Conservation (phyloP, 129 eudicot species). For the Arctium minus region DNA sequence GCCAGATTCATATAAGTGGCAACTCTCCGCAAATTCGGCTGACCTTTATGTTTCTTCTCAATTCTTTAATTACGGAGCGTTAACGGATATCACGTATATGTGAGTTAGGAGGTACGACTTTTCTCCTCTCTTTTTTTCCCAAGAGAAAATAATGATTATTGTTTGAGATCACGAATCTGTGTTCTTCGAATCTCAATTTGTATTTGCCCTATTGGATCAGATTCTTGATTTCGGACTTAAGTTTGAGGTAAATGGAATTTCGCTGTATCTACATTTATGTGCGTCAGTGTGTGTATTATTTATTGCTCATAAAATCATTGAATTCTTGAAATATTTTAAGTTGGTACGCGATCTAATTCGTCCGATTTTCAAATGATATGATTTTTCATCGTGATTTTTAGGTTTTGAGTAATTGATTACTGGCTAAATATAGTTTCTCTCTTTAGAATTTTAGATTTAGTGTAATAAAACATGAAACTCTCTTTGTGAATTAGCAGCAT, state of each 20-base stretch:
- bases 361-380: no score
- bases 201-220: no score
- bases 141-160: not conserved
- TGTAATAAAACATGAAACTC: not conserved
- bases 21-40: slow-evolving; percentile 12
- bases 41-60: not conserved
- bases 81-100: slow-evolving; percentile 24
- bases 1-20: slow-evolving; percentile 13
- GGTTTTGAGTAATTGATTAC: no score
- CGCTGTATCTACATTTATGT: not conserved
- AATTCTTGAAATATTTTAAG: not conserved
- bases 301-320: not conserved
- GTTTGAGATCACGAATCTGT: no score
- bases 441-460: not conserved
- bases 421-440: no score
- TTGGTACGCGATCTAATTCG: not conserved
- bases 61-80: slow-evolving; percentile 7
- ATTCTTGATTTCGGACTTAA: not conserved
- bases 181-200: no score
- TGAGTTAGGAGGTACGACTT: slow-evolving; percentile 5
- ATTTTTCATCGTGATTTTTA: no score
- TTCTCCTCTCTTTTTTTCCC: not conserved
- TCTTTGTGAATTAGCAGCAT: not conserved
- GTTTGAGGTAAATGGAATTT: slow-evolving; percentile 9
- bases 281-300: not conserved